Conservation (phyloP, 805 yeast genomes). For the Komagataella populi region DNA sequence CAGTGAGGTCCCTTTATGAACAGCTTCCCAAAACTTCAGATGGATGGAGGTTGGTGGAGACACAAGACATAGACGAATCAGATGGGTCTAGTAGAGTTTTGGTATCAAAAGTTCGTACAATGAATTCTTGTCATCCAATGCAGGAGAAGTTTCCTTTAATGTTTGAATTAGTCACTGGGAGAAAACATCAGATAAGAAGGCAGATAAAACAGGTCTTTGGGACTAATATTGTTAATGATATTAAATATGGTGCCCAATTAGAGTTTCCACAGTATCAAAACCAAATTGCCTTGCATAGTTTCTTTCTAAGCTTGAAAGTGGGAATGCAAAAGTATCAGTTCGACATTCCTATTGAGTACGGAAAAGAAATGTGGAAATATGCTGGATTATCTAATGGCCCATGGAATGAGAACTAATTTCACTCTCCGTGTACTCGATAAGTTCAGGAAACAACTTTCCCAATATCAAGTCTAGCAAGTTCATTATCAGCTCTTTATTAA, state of each 20-base stretch:
- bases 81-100: background rate
- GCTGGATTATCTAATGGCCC: background rate
- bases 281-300: background rate
- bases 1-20: background rate
- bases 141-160: background rate
- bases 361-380: constrained; percentile 13
- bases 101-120: background rate
- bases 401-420: background rate
- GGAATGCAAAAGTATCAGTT: background rate
- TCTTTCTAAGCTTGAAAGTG: background rate
- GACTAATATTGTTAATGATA: background rate
- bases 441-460: constrained; percentile 24
- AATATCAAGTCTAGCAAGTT: constrained; percentile 27
- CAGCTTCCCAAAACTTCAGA: background rate
- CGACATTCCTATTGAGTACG: constrained; percentile 1
- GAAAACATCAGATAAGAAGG: constrained; percentile 1
- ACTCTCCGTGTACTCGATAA: background rate
- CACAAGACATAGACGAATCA: background rate
- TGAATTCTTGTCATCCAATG: background rate
- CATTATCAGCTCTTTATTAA: constrained; percentile 30
- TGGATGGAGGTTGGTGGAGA: background rate
- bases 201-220: background rate
- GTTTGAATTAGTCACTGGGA: background rate
- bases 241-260: background rate
- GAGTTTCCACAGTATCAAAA: background rate